A percentile compares a stretch with the other conserved stretches of the same genome.
Conservation (phyloP, 1,139 yeast genomes). For the Diutina pseudorugosa region DNA sequence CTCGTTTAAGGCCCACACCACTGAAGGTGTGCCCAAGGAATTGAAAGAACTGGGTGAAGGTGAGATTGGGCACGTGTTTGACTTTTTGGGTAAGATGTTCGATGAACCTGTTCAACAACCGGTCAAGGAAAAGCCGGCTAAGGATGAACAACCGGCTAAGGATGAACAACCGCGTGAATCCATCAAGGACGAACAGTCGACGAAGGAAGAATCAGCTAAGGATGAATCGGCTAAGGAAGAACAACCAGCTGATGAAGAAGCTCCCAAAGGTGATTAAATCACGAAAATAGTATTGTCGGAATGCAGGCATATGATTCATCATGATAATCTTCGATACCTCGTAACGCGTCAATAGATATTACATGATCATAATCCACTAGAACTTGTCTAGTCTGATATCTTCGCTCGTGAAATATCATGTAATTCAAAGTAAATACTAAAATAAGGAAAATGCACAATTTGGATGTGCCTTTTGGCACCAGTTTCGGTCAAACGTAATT, state of each 20-base stretch:
- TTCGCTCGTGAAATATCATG: not conserved
- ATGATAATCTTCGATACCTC: too few species aligned
- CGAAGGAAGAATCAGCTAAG: not conserved
- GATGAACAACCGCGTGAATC: not conserved
- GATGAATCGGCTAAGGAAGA: not conserved
- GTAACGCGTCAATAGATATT: too few species aligned
- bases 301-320: too few species aligned
- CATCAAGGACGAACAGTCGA: too few species aligned
- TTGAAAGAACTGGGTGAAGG: not conserved
- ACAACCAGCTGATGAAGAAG: not conserved
- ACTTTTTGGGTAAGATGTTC: slow-evolving; percentile 50
- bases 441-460: not conserved
- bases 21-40: slow-evolving; percentile 7
- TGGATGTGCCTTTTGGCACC: not conserved
- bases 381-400: too few species aligned
- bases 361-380: too few species aligned
- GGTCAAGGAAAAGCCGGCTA: not conserved
- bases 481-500: not conserved
- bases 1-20: slow-evolving; percentile 34
- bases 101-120: not conserved
- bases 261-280: too few species aligned
- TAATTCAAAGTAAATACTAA: not conserved
- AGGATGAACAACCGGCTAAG: not conserved
- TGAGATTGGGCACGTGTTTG: slow-evolving; percentile 39
- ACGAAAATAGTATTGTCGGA: too few species aligned